Conservation (phyloP, 345 rosid species). For the Raphanus sativus region DNA sequence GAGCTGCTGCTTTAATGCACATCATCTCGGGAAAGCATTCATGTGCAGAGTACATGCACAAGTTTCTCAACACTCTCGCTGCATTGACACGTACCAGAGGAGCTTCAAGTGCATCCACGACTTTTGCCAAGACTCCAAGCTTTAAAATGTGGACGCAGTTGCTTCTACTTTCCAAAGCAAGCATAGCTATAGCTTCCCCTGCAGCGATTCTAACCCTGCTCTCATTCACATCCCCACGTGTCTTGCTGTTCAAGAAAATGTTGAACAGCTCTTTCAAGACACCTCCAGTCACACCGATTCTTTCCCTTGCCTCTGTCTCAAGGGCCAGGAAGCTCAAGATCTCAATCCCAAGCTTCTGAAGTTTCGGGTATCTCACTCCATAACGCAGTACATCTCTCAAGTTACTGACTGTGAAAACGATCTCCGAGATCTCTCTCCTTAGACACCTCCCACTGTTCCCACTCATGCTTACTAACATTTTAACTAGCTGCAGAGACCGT, state of each 20-base stretch:
- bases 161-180: constrained; percentile 67
- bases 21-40: constrained; percentile 51
- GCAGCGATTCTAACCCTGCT: constrained; percentile 58
- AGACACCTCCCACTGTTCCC: constrained; percentile 73
- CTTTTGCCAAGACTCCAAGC: constrained; percentile 47
- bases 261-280: constrained; percentile 74
- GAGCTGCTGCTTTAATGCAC: constrained; percentile 56
- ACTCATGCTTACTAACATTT: constrained; percentile 76
- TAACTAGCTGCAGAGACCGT: constrained; percentile 77
- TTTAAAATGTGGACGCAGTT: constrained; percentile 71
- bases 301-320: constrained; percentile 69
- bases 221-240: constrained; percentile 39
- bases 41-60: constrained; percentile 54
- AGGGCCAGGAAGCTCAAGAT: constrained; percentile 68
- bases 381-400: constrained; percentile 66
- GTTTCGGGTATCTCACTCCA: constrained; percentile 61
- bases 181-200: constrained; percentile 87
- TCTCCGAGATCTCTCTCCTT: constrained; percentile 76
- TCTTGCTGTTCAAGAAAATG: constrained; percentile 56
- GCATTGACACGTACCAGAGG: constrained; percentile 62
- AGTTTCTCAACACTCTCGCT: constrained; percentile 72
- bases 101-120: constrained; percentile 55
- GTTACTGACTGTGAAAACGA: constrained; percentile 80
- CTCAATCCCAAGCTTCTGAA: constrained; percentile 73
- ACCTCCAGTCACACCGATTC: constrained; percentile 85